Conservation (phyloP, 208 protist species). For the Wallacemonas collosoma region DNA sequence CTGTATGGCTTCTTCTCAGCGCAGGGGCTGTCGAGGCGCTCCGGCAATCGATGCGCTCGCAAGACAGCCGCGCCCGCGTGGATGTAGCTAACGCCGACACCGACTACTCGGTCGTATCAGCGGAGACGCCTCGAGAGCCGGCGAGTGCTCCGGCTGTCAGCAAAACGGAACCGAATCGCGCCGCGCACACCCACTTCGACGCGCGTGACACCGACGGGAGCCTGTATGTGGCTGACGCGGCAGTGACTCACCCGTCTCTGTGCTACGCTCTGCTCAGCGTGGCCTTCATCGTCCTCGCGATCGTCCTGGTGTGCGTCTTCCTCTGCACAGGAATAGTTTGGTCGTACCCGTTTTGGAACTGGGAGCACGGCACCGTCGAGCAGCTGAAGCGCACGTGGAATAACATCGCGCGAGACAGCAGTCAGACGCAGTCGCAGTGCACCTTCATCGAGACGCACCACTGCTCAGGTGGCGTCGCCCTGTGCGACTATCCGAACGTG, state of each 20-base stretch:
- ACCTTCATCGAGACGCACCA: conserved; percentile 4
- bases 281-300: background rate
- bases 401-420: background rate
- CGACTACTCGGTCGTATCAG: background rate
- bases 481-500: background rate
- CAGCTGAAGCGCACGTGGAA: conserved; percentile 12
- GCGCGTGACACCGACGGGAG: no score
- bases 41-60: background rate
- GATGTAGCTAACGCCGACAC: background rate
- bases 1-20: background rate
- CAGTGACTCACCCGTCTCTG: background rate
- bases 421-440: background rate
- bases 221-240: no score
- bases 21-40: background rate
- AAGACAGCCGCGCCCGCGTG: background rate
- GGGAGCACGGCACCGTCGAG: conserved; percentile 1
- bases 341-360: conserved; percentile 13
- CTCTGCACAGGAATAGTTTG: background rate
- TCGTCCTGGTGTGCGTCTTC: background rate
- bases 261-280: background rate
- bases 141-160: background rate
- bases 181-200: no score
- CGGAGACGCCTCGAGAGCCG: background rate
- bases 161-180: no score
- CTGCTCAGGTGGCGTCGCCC: background rate